Conservation (phyloP, 768 basidiomycete species). For the Tricholoma saponaceum region DNA sequence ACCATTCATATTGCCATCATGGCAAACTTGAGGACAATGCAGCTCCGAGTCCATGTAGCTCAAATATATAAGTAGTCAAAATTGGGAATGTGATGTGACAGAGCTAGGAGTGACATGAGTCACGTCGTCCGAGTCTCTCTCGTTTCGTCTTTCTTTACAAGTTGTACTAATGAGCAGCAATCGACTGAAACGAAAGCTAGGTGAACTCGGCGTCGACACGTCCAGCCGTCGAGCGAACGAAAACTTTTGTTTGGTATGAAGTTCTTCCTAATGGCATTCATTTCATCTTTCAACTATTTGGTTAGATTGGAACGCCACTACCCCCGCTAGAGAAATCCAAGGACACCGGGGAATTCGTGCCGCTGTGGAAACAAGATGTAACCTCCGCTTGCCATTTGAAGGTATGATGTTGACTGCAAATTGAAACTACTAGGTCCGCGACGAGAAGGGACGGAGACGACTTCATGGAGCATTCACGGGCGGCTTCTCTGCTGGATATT, state of each 20-base stretch:
- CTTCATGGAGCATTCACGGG: slow-evolving; percentile 99
- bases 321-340: slow-evolving; percentile 93
- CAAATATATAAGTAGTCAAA: no score
- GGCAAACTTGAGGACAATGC: no score
- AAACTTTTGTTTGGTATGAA: slow-evolving; percentile 17
- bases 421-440: slow-evolving; percentile 58
- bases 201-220: slow-evolving; percentile 17
- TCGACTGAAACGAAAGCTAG: slow-evolving; percentile 17
- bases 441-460: slow-evolving; percentile 88
- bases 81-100: no score
- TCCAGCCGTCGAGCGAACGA: slow-evolving; percentile 16
- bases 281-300: not conserved
- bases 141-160: no score
- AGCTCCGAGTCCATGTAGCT: no score
- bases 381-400: slow-evolving; percentile 14
- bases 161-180: no score
- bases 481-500: slow-evolving; percentile 97
- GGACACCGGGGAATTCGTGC: slow-evolving; percentile 92
- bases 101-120: no score
- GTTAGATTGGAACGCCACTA: slow-evolving; percentile 88
- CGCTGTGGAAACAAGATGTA: slow-evolving; percentile 97
- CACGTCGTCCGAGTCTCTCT: no score
- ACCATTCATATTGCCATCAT: no score
- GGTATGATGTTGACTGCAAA: slow-evolving; percentile 2
- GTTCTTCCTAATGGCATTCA: not conserved